Evolutionary conservation across 805 yeast species (phyloP).

Genomic region (Zygosaccharomyces bailii): DNA sequence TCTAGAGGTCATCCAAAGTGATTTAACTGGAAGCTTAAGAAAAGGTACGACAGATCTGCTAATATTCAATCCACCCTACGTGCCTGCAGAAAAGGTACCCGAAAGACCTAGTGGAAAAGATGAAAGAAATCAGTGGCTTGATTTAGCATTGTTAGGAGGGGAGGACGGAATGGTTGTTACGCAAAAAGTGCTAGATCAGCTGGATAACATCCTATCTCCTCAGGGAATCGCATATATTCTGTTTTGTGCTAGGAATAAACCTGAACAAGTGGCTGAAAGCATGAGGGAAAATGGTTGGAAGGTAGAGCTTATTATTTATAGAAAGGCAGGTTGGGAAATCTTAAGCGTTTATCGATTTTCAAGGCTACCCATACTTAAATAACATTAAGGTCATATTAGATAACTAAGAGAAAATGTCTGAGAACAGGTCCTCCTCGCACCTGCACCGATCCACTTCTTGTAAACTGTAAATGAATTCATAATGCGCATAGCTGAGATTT

Average conservation of each 20-base stretch:
- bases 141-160: constrained; percentile 88
- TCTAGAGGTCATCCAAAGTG: constrained; percentile 54
- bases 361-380: constrained; percentile 3
- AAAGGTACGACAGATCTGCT: constrained; percentile 58
- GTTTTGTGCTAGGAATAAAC: constrained; percentile 89
- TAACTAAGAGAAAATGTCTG: constrained; percentile 47
- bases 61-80: constrained; percentile 95
- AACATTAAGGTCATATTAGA: constrained; percentile 6
- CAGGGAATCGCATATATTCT: constrained; percentile 81
- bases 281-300: constrained; percentile 55
- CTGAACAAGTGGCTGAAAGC: constrained; percentile 50
- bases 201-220: constrained; percentile 51
- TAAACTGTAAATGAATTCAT: constrained; percentile 53
- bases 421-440: constrained; percentile 54
- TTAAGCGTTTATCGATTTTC: constrained; percentile 67
- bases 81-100: constrained; percentile 81
- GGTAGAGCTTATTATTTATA: constrained; percentile 48
- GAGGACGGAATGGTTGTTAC: constrained; percentile 88
- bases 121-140: constrained; percentile 69
- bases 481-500: constrained; percentile 30
- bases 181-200: constrained; percentile 49
- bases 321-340: constrained; percentile 97
- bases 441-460: constrained; percentile 39
- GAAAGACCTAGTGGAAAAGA: constrained; percentile 43
- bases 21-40: constrained; percentile 51